These are phyloP conservation scores for Skeletonema marinoi DNA, from an alignment of 108 stramenopile species.

Conservation along the genomic window DNA sequence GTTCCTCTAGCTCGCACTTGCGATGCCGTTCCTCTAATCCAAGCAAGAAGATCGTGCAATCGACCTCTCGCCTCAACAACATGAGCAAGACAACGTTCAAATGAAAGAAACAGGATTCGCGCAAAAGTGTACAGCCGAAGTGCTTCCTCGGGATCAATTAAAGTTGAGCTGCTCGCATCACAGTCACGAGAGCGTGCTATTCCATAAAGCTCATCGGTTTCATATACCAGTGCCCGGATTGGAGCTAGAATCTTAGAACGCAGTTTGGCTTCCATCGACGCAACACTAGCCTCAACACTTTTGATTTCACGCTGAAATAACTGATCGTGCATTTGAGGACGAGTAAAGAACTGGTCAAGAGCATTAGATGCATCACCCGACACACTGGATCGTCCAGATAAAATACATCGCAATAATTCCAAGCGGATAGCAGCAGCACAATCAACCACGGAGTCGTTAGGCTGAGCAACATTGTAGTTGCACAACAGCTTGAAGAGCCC, in stretches of 20 bases:
- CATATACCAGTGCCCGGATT: constrained; percentile 57
- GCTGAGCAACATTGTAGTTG: constrained; percentile 60
- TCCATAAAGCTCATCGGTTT: constrained; percentile 67
- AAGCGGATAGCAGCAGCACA: constrained; percentile 25
- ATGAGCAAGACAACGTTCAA: constrained; percentile 50
- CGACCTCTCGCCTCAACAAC: constrained; percentile 70
- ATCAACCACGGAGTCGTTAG: constrained; percentile 22
- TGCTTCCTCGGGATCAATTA: constrained; percentile 32
- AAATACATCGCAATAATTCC: constrained; percentile 70
- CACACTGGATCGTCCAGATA: constrained; percentile 62
- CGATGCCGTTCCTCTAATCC: constrained; percentile 72
- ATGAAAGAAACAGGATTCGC: constrained; percentile 36
- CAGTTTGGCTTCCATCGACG: constrained; percentile 64
- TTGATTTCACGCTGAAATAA: constrained; percentile 63
- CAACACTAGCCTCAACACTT: constrained; percentile 57
- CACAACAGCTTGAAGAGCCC: constrained; percentile 50
- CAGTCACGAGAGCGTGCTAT: constrained; percentile 43
- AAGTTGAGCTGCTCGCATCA: neutral
- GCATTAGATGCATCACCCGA: constrained; percentile 67
- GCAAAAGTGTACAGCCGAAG: constrained; percentile 25
- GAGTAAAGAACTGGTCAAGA: constrained; percentile 85
- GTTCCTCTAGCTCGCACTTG: constrained; percentile 82
- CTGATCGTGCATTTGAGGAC: constrained; percentile 82
- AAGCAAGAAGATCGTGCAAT: constrained; percentile 67
- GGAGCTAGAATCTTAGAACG: constrained; percentile 63